Base-by-base conservation (phyloP, 371 early-diverging fungal genomes). In the Apophysomyces variabilis region DNA sequence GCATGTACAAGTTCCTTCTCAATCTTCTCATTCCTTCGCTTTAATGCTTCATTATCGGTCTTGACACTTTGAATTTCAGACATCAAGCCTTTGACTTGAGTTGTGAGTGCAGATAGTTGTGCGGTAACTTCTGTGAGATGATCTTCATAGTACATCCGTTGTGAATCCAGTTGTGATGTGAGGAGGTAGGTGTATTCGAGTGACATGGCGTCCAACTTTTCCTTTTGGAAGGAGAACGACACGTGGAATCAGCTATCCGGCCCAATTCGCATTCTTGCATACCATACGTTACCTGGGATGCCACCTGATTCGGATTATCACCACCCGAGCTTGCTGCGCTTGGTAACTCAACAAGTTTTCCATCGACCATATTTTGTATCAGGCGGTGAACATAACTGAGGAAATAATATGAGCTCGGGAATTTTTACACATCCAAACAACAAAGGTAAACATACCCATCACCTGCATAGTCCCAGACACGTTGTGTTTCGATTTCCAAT, bases 391-490 rank as follows among this genome's bases (percentile, higher is more conserved):
- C 95, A 69, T 95, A 91, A 1, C 70, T 75, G 8, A 37, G 56
- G 41, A 16, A 26, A 26, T 16, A 14, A 18, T 12, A 21, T 60
- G n/a, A 58, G 39, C 5, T 7, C 36, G 16, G 16, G 16, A 7
- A 21, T 1, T 26, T 13, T 43, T 8, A 44, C 11, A n/a, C 21
- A 1, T 39, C n/a, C 5, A 50, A 50, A 50, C 7, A 50, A 18
- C 9, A 7, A 32, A 35, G 13, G 60, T 45, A 46, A 58, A 38
- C 76, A 64, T 68, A 89, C 66, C 96, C 95, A 76, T 98, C 97
- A 4, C 96, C 93, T 1, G 89, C 90, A 83, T 98, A 98, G 72
- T 98, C 99, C 99, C 99, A 98, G 16, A 98, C 95, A 4, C 95
- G 82, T 74, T 96, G 96, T 11, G 96, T 95, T 54, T 94, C 94